Base-by-base conservation (phyloP, 2,329 filamentous ascomycete genomes). In the Phialophora expanda region DNA sequence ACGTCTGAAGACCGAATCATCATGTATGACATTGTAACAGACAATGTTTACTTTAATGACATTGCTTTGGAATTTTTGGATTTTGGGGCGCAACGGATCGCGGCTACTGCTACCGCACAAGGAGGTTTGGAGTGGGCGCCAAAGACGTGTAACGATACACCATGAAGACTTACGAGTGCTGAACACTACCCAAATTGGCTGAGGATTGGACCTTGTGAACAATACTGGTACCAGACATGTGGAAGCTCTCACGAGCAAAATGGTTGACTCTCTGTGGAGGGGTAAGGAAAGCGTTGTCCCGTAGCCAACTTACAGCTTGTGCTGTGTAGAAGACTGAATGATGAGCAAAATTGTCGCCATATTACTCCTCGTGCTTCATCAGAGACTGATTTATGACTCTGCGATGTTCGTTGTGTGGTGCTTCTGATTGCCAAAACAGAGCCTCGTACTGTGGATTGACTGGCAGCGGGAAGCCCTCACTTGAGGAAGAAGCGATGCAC, bases 71-170 rank as follows among this genome's bases (percentile, higher is more conserved):
- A 56, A 56, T 62, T 56, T 17, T 30, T 24, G 51, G 62, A 58
- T 62, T 56, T 30, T 28, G 56, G 62, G 58, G 67, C 20, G 34
- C 32, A 62, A 64, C 44, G 50, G 65, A 56, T 46, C 30, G 67
- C 67, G 67, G 67, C 67, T 69, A 69, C 67, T 69, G 67, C 62
- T 67, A 69, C 67, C 67, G 67, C 67, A 62, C 26, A 34, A 44
- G 41, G 56, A 56, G n/a, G 58, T 41, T 38, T 56, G 26, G 53
- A 57, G 63, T 48, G 26, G 51, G 41, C 32, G 34, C 59, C 60
- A 8, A 28, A 56, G 62, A 65, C 65, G 67, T 65, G 65, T 69
- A 66, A 69, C 65, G 67, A 69, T 48, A 67, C 53, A 38, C 55
- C 56, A 69, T 66, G 67, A 65, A 62, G 55, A 66, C 48, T 48